Evolutionary conservation across 768 basidiomycete genomes (phyloP), one percentile per base, ranked within the genome.

Genomic region (Suillus tomentosus): DNA sequence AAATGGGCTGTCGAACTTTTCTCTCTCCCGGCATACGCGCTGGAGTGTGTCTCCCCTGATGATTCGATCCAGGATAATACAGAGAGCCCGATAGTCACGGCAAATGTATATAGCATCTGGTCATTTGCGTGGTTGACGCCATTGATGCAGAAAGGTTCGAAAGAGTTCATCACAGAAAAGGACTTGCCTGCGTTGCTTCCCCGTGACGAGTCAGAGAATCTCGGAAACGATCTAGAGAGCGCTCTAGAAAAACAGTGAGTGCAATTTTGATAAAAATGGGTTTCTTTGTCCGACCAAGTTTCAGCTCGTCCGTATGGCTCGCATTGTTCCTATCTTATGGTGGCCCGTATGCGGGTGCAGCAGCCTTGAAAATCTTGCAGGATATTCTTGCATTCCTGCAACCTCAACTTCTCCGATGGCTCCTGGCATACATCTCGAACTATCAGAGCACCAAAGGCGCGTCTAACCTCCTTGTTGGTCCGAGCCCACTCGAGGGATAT

Each of bases 51-150:
- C 17, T 90, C 93, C 0, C 86, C 92, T 0, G 89, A 87, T 67
- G 71, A 73, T 40, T 76, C 82, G 63, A 77, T 71, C 5, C 75
- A 77, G 43, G 80, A 81, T 22, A 71, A 73, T 15, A 67, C 78
- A 54, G 92, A 94, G 71, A 91, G 79, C 71, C 95, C 95, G 0
- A 76, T 89, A 1, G 69, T 89, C 19, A 89, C 85, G 0, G 91
- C 95, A 19, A 95, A 94, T 72, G 78, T 94, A 24, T 96, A 87
- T 73, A 93, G 90, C 70, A 80, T 85, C 45, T 94, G 89, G 84
- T 88, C 87, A 1, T 99, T 98, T 72, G 77, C 80, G 0, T 99
- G 95, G 95, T 84, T 98, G 80, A 93, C 92, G 1, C 84, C 84
- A 0, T 82, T 95, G 19, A 84, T 95, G 86, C 81, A 79, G 68